Conservation (phyloP, 2,329 filamentous ascomycete species). For the Elsinoe fawcettii region DNA sequence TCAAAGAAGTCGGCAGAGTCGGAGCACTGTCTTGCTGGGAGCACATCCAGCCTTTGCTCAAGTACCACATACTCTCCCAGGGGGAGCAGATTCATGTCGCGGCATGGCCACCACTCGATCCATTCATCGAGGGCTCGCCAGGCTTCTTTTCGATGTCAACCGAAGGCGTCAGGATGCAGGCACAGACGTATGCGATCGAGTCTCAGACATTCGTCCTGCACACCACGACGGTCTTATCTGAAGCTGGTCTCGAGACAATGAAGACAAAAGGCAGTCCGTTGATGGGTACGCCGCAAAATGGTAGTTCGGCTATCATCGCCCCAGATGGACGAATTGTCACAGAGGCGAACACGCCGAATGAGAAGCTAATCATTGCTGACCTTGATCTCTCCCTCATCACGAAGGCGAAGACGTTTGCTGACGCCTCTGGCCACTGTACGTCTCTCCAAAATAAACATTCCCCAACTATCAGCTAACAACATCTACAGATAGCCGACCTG, state of each 20-base stretch:
- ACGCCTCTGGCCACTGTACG: slow-evolving; percentile 40
- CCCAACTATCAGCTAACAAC: not conserved
- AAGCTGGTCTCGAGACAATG: slow-evolving; percentile 39
- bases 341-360: slow-evolving; percentile 33
- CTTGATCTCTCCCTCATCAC: slow-evolving; percentile 41
- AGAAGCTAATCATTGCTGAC: slow-evolving; percentile 46
- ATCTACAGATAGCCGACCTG: slow-evolving; percentile 37
- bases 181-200: slow-evolving; percentile 52
- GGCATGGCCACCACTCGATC: slow-evolving; percentile 35
- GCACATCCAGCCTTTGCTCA: slow-evolving; percentile 36
- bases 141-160: slow-evolving; percentile 33
- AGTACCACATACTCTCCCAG: slow-evolving; percentile 35
- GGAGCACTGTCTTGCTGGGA: slow-evolving; percentile 36
- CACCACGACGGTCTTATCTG: slow-evolving; percentile 40
- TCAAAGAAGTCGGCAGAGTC: slow-evolving; percentile 31
- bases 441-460: not conserved
- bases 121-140: slow-evolving; percentile 23
- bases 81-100: slow-evolving; percentile 35
- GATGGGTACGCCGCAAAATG: slow-evolving; percentile 37
- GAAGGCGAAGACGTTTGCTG: slow-evolving; percentile 37
- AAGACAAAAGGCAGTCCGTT: slow-evolving; percentile 35
- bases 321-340: slow-evolving; percentile 45
- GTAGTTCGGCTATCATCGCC: slow-evolving; percentile 45
- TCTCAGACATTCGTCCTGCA: slow-evolving; percentile 49
- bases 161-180: slow-evolving; percentile 38